Base-by-base conservation (phyloP, 2,329 filamentous ascomycete genomes). In the Pestalotiopsis sp. region DNA sequence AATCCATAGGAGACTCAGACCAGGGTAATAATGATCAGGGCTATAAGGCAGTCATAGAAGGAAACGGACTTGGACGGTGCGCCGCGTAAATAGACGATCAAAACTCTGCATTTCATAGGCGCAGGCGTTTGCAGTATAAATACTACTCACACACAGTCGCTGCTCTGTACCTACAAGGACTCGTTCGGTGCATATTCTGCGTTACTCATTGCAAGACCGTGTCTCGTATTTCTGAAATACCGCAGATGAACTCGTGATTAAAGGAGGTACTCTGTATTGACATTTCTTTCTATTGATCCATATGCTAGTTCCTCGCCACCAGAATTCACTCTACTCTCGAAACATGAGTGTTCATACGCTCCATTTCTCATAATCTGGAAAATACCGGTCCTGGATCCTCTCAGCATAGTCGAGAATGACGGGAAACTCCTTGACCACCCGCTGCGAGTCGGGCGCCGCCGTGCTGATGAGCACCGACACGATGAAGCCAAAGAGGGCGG, bases 401-500 rank as follows among this genome's bases (percentile, higher is more conserved):
- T 73, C 73, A 3, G 86, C 88, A 76, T 91, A 91, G 2, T 89
- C 86, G 11, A 87, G 52, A 12, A 90, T 68, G 0, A 79, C 78
- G 0, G 87, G 85, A 69, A 85, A 85, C 2, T 76, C 75, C 68
- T 77, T 81, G 3, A 90, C 75, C 2, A 86, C 75, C 31, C 77
- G 73, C 66, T 77, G 80, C 3, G 84, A 85, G 14, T 81, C 81
- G 0, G 87, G 88, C 2, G 78, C 81, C 86, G 87, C 86, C 17
- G 79, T 79, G 70, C 83, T 86, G 2, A 88, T 74, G 70, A 91
- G 75, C 1, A 79, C 80, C n/a, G 84, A 85, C 14, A 80, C 78
- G 45, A 90, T 78, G 72, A 91, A 90, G 0, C 86, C 89, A 77
- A 87, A 91, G 4, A 91, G 60, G 0, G 80, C 80, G 1, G 85